Conservation (phyloP, 2,329 filamentous ascomycete genomes). For the Aspergillaceae sp. region DNA sequence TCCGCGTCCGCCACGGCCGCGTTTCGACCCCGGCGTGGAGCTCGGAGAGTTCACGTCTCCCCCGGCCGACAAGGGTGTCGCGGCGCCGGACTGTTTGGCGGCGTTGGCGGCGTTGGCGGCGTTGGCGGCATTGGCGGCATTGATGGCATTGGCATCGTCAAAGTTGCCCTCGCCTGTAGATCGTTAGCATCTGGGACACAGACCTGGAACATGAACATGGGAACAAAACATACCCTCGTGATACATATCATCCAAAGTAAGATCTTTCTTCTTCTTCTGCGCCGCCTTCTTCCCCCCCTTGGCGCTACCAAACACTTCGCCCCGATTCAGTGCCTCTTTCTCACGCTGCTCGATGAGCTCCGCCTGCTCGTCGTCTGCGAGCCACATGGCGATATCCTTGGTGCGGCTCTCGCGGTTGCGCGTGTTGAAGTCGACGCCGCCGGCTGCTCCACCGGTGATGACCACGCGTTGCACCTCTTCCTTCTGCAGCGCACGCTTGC, state of each 20-base stretch:
- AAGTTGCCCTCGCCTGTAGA: slow-evolving; percentile 84
- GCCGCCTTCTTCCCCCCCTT: slow-evolving; percentile 55
- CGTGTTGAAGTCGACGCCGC: slow-evolving; percentile 93
- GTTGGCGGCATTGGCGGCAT: too few relatives aligned
- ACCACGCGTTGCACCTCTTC: slow-evolving; percentile 97
- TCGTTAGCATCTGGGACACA: slow-evolving; percentile 5
- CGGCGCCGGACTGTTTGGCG: slow-evolving; percentile 74
- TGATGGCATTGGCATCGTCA: slow-evolving; percentile 57
- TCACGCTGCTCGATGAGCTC: slow-evolving; percentile 90
- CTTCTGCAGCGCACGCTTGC: slow-evolving; percentile 93
- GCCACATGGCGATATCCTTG: slow-evolving; percentile 97
- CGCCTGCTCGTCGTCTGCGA: slow-evolving; percentile 93
- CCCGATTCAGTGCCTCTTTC: slow-evolving; percentile 66
- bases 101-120: too few relatives aligned
- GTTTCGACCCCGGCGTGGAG: slow-evolving; percentile 43
- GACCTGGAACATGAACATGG: background rate
- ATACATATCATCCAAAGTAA: slow-evolving; percentile 89
- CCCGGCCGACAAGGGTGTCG: slow-evolving; percentile 61
- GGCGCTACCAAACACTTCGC: slow-evolving; percentile 51
- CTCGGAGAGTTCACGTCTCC: slow-evolving; percentile 38
- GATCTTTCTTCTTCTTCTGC: slow-evolving; percentile 52
- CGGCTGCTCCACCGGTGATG: slow-evolving; percentile 74
- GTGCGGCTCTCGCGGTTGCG: slow-evolving; percentile 84
- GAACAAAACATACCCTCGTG: slow-evolving; percentile 74
- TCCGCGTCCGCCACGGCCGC: slow-evolving; percentile 45